A percentile compares a stretch with the other conserved stretches of the same genome.
Evolutionary conservation across 768 basidiomycete species (phyloP).

Genomic region (Scleroderma bovista): DNA sequence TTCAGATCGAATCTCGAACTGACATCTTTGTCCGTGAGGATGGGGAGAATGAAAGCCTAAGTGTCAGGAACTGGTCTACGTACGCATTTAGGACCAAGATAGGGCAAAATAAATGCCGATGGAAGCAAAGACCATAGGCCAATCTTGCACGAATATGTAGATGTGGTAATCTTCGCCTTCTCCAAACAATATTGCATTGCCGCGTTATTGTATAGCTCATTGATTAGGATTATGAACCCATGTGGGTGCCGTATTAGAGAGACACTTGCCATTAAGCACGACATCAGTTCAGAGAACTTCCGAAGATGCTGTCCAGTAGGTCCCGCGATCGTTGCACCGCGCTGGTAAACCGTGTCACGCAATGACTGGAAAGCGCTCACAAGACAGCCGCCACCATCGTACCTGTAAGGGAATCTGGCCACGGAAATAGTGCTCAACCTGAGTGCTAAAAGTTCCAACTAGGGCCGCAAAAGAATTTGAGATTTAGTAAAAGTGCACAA

Average conservation of each 20-base stretch:
- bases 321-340: neutral
- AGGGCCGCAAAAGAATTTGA: too few species aligned
- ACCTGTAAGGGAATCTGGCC: too few species aligned
- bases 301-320: too few species aligned
- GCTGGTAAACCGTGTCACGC: neutral
- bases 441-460: too few species aligned
- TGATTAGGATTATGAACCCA: constrained; percentile 5
- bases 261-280: constrained; percentile 4
- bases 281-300: too few species aligned
- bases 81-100: constrained; percentile 6
- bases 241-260: neutral
- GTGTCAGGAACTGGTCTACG: constrained; percentile 8
- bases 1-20: constrained; percentile 11
- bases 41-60: constrained; percentile 9
- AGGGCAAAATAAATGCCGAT: constrained; percentile 5
- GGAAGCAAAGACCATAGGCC: constrained; percentile 7
- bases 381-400: too few species aligned
- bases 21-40: constrained; percentile 6
- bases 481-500: too few species aligned
- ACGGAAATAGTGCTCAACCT: too few species aligned
- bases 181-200: neutral
- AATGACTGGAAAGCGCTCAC: too few species aligned
- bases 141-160: constrained; percentile 5
- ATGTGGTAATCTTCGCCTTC: constrained; percentile 1
- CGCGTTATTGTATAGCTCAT: neutral